Evolutionary conservation across 1,284 basidiomycete genomes (phyloP), one percentile per base, ranked within the genome.

Genomic region (Cutaneotrichosporon spelunceum): DNA sequence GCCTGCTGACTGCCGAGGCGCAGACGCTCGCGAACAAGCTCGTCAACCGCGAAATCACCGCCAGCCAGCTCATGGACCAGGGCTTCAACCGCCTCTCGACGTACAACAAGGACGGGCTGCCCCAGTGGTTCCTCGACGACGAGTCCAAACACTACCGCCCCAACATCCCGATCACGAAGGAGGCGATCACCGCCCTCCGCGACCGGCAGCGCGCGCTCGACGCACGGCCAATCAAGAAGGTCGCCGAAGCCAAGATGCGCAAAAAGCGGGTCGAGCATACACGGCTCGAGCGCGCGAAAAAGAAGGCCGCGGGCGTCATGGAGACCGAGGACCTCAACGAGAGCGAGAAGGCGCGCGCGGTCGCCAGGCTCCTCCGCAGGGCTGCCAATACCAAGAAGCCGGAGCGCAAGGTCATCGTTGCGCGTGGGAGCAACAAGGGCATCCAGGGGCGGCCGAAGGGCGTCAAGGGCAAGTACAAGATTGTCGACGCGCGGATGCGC

Each of bases 201-300:
- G 92, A 90, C 19, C 91, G 89, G 74, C 91, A 96, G 81, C 88
- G 94, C 26, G 92, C 93, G 6, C 83, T 99, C 52, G 93, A 99
- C 75, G 94, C 95, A 2, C 86, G 96, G 14, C 96, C 96, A 19
- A 99, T 99, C 81, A 99, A 98, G 82, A 99, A 99, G 83, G 84
- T 99, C 13, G 96, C 95, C 21, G 96, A 99, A 81, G 96, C 96
- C 48, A 99, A 99, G 80, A 93, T 92, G 39, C 85, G 96, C 65
- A 99, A 99, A 82, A 99, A 99, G 83, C 81, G 91, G 77, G 91
- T 89, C 79, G 91, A 93, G 4, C 84, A 86, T 23, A 88, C 91
- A 71, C 83, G 88, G 54, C 81, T 98, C 23, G 91, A 96, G 70
- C 95, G 93, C 79, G 92, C 92, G 16, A 87, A 93, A 84, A 93